Base-by-base conservation (phyloP, 495 filamentous ascomycete species). In the Penicillium daleae region DNA sequence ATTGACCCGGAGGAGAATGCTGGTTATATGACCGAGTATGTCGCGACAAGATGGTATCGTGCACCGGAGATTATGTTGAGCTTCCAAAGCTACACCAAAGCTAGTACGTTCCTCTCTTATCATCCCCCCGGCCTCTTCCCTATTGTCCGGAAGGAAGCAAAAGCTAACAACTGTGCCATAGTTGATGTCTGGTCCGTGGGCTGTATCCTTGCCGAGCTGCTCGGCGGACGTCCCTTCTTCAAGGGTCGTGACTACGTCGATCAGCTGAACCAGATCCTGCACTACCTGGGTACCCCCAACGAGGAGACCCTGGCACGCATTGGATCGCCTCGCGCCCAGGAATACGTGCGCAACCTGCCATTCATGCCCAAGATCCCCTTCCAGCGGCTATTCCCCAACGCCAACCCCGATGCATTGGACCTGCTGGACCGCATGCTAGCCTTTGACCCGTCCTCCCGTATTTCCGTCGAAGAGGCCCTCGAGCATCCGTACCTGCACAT, bases 41-140 rank as follows among this genome's bases (percentile, higher is more conserved):
- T 99, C 44, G 95, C 95, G 51, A 98, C 95, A 50, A 86, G 95
- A 76, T 99, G 95, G 95, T 99, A 98, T 75, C 91, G 95, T 77
- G 95, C 95, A 33, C 95, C 95, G 3, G 95, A 99, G 75, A 99
- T 99, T 71, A 99, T 98, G 95, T 82, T 99, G 74, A 98, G 93
- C 77, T 98, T 99, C 87, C 94, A 97, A 79, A 97, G 94, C 78
- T 99, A 99, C 75, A 99, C 96, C 66, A 98, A 99, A 90, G 95
- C 95, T 60, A 98, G 92, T 96, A 84, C 51, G 92, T 92, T 42
- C 24, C 51, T 13, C 17, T 21, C 33, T 50, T 40, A 31, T 31
- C 3, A 31, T n/a, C 12, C 2, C 26, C 8, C 39, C 52, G 42
- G 70, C 46, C 52, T 26, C 40, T 27, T 58, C 9, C 32, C 9